A percentile compares a stretch with the other conserved stretches of the same genome.
These are phyloP conservation scores for Heterobasidion occidentale DNA, from an alignment of 1,284 basidiomycete species.

Conservation along the genomic window DNA sequence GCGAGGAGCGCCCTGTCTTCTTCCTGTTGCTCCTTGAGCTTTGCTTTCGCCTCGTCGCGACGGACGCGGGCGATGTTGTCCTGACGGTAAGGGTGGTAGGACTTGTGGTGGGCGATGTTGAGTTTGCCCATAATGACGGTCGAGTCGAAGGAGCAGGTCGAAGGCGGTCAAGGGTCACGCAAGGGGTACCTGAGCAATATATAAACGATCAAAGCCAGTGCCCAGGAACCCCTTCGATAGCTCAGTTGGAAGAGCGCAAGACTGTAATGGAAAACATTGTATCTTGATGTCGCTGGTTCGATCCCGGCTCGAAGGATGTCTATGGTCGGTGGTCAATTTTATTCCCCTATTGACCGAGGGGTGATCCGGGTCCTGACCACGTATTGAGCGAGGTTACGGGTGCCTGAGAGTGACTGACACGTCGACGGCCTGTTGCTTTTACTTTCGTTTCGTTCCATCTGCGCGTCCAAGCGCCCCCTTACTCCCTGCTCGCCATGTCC, in stretches of 20 bases:
- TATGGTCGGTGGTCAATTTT: too few species aligned
- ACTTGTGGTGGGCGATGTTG: conserved; percentile 86
- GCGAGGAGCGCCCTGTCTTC: conserved; percentile 68
- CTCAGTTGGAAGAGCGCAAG: conserved; percentile 1
- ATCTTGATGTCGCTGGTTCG: neutral
- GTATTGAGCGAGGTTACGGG: too few species aligned
- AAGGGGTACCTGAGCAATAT: neutral
- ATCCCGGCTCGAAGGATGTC: conserved; percentile 1
- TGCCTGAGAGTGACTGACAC: too few species aligned
- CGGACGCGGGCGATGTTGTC: conserved; percentile 80
- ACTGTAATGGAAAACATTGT: neutral
- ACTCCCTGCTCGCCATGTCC: too few species aligned
- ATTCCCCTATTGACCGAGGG: too few species aligned
- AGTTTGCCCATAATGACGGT: conserved; percentile 59
- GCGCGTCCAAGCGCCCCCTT: too few species aligned
- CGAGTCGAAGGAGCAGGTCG: neutral
- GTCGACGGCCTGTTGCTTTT: too few species aligned
- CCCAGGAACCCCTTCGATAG: neutral
- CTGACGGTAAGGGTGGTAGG: conserved; percentile 77
- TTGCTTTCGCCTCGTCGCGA: conserved; percentile 76
- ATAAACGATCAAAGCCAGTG: neutral
- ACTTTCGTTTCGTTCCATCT: too few species aligned
- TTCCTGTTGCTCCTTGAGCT: conserved; percentile 51
- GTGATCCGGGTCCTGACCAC: too few species aligned
- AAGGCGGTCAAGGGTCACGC: neutral